Evolutionary conservation across 352 stramenopile genomes (phyloP).

Genomic region (Aphanomyces stellatus): DNA sequence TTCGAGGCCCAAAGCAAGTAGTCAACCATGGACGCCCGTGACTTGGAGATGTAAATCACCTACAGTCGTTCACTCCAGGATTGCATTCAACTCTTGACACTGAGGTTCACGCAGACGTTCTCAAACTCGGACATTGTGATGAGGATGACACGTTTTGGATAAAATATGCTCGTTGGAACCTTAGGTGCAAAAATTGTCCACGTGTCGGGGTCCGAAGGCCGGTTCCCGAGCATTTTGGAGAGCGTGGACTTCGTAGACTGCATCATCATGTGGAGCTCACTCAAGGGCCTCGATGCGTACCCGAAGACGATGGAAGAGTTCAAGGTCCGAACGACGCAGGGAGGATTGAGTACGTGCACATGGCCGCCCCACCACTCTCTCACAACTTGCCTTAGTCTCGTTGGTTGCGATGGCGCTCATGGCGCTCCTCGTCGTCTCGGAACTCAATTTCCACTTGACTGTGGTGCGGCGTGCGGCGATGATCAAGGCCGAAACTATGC

Average conservation of each 20-base stretch:
- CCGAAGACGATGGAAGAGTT: constrained; percentile 86
- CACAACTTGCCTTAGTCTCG: constrained; percentile 36
- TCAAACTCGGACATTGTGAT: neutral
- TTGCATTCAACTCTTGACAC: no score
- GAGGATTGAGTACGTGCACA: constrained; percentile 51
- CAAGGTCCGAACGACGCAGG: constrained; percentile 77
- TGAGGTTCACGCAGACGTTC: no score
- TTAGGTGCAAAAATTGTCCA: neutral
- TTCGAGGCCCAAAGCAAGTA: no score
- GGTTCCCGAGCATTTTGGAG: neutral
- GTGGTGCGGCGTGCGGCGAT: constrained; percentile 27
- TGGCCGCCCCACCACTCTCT: neutral
- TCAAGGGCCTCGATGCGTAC: constrained; percentile 59
- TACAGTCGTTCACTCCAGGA: no score
- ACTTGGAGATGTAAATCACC: no score
- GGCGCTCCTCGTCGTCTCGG: constrained; percentile 50
- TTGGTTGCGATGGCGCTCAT: constrained; percentile 62
- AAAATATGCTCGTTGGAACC: neutral
- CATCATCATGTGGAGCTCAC: constrained; percentile 8
- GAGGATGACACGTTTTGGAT: neutral
- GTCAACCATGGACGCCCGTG: no score
- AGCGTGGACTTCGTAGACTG: no score
- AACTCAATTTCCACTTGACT: constrained; percentile 67
- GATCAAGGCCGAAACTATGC: neutral
- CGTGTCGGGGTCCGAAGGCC: neutral